Conservation (phyloP, 495 filamentous ascomycete genomes). For the Articulospora tetracladia region DNA sequence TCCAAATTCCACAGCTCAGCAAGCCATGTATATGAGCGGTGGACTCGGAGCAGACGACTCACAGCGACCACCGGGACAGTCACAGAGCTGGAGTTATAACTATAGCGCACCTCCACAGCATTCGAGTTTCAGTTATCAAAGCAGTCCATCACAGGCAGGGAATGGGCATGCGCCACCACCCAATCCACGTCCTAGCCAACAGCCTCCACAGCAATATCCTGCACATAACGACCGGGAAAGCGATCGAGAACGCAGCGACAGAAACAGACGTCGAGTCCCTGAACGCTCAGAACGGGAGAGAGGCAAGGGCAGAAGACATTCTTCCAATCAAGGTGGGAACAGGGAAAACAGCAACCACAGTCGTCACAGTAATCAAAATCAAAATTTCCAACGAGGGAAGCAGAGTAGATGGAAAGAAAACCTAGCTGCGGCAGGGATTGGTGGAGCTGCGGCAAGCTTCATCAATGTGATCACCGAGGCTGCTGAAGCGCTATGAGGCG, state of each 20-base stretch:
- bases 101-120: neutral
- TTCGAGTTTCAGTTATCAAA: neutral
- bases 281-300: constrained; percentile 12
- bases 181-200: neutral
- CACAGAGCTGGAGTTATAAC: neutral
- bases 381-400: neutral
- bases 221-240: neutral
- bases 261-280: constrained; percentile 12
- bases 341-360: neutral
- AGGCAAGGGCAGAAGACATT: neutral
- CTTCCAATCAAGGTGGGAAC: neutral
- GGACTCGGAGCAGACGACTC: neutral
- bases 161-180: neutral
- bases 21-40: neutral
- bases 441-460: constrained; percentile 46
- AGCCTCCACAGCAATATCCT: neutral
- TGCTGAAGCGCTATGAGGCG: constrained; percentile 26
- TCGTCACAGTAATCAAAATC: neutral
- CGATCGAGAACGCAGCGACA: constrained; percentile 3
- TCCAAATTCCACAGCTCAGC: neutral
- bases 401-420: constrained; percentile 31
- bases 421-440: constrained; percentile 42
- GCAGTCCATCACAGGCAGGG: neutral
- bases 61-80: neutral
- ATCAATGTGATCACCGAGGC: constrained; percentile 48